phyloP scores from a whole-genome alignment of 257 asterid species.

The Thymus mandschuricus region DNA sequence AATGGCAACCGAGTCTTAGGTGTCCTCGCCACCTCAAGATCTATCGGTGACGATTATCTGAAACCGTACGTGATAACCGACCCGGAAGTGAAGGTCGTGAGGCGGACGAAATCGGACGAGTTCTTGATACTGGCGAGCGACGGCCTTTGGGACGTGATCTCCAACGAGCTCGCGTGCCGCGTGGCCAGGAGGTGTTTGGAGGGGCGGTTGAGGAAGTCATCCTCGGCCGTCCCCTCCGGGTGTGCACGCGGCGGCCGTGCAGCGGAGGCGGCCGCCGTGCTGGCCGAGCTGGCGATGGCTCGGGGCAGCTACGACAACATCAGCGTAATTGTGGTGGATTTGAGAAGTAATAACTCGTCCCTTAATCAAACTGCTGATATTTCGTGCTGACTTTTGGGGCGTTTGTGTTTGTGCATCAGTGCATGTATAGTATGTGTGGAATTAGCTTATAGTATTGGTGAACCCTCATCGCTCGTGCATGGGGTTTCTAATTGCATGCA shows the following conservation, averaged over 20 bases:
- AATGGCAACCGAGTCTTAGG: slow-evolving; percentile 68
- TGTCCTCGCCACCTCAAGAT: slow-evolving; percentile 78
- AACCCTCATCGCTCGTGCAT: neutral
- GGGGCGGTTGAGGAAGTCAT: slow-evolving; percentile 32
- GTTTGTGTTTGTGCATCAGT: no score
- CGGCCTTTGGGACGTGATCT: slow-evolving; percentile 73
- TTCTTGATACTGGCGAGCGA: slow-evolving; percentile 67
- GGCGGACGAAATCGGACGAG: slow-evolving; percentile 47
- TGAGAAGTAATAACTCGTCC: slow-evolving; percentile 11
- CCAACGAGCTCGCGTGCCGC: slow-evolving; percentile 61
- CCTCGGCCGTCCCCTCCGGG: neutral
- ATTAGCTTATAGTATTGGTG: neutral
- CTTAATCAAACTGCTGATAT: neutral
- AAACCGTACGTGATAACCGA: slow-evolving; percentile 65
- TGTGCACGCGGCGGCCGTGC: slow-evolving; percentile 23
- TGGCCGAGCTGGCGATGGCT: slow-evolving; percentile 62
- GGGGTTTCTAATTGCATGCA: no score
- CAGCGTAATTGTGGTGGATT: slow-evolving; percentile 50
- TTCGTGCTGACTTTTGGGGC: no score
- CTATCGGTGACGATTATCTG: slow-evolving; percentile 68
- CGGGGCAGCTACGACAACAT: slow-evolving; percentile 65
- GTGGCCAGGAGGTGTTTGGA: slow-evolving; percentile 52
- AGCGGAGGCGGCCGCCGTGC: slow-evolving; percentile 44
- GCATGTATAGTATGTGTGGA: neutral
- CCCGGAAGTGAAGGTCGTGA: slow-evolving; percentile 52